Evolutionary conservation across 1,284 basidiomycete species (phyloP).

Genomic region (Blastosporella zonata): DNA sequence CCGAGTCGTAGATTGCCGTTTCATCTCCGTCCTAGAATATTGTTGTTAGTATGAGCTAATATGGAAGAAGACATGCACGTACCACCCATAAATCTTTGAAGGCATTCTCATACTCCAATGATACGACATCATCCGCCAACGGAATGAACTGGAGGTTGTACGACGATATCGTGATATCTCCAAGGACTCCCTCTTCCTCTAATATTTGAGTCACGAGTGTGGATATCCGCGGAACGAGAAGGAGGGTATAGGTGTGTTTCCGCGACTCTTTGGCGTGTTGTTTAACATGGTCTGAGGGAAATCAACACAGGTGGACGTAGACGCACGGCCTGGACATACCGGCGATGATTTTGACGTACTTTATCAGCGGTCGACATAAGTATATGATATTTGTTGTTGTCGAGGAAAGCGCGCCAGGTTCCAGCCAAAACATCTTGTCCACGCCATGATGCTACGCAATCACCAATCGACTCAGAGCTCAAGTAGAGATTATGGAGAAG

Average conservation of each 20-base stretch:
- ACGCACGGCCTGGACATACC: slow-evolving; percentile 45
- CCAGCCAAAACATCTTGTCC: slow-evolving; percentile 99
- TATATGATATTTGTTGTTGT: slow-evolving; percentile 91
- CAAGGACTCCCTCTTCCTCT: slow-evolving; percentile 90
- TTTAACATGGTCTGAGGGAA: slow-evolving; percentile 80
- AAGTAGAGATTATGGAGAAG: slow-evolving; percentile 1
- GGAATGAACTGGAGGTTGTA: slow-evolving; percentile 95
- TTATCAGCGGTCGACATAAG: slow-evolving; percentile 86
- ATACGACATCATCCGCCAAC: slow-evolving; percentile 87
- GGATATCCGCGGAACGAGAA: slow-evolving; percentile 87
- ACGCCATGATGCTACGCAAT: slow-evolving; percentile 86
- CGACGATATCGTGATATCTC: slow-evolving; percentile 81
- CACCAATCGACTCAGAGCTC: slow-evolving; percentile 5
- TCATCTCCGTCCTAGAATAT: slow-evolving; percentile 84
- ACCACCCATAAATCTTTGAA: slow-evolving; percentile 88
- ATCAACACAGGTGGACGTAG: slow-evolving; percentile 24
- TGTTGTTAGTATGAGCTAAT: not conserved
- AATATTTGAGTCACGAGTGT: slow-evolving; percentile 81
- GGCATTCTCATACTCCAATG: slow-evolving; percentile 80
- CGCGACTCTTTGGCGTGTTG: slow-evolving; percentile 62
- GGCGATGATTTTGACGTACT: slow-evolving; percentile 86
- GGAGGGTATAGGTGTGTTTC: slow-evolving; percentile 83
- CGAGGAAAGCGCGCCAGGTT: slow-evolving; percentile 80
- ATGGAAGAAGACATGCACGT: slow-evolving; percentile 26
- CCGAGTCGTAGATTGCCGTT: slow-evolving; percentile 85